phyloP scores from a whole-genome alignment of 1,139 yeast genomes.

The Saccharomycopsis hybrid region DNA sequence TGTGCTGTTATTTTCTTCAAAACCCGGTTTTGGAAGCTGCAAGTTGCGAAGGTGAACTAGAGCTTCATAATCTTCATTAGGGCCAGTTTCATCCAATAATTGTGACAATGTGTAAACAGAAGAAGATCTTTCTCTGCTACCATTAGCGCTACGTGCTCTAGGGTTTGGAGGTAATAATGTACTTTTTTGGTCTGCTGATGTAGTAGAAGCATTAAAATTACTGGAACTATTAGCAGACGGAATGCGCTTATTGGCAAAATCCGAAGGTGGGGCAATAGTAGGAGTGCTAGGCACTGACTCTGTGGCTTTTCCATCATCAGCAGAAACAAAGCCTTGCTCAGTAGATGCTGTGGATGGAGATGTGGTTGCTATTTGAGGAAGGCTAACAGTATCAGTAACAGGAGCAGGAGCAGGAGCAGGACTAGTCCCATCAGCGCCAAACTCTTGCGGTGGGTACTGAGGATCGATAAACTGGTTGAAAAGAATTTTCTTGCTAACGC shows the following conservation, averaged over 20 bases:
- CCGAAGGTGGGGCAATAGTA: too few species aligned
- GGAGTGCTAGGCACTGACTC: too few species aligned
- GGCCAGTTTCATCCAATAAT: constrained; percentile 3
- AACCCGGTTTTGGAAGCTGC: background rate
- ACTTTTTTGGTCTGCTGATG: too few species aligned
- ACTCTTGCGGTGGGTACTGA: too few species aligned
- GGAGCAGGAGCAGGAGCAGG: background rate
- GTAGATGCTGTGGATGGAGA: too few species aligned
- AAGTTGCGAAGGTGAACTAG: constrained; percentile 9
- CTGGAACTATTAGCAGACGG: too few species aligned
- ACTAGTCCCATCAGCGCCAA: background rate
- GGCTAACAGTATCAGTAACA: background rate
- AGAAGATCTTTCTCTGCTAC: constrained; percentile 9
- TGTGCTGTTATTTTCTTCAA: too few species aligned
- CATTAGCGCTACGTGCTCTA: background rate
- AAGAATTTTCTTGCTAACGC: constrained; percentile 71
- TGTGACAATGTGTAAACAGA: constrained; percentile 15
- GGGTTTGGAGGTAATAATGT: background rate
- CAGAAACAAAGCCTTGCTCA: too few species aligned
- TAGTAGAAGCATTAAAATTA: too few species aligned
- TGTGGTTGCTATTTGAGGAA: too few species aligned
- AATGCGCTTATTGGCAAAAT: too few species aligned
- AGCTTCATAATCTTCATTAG: constrained; percentile 11
- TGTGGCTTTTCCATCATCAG: too few species aligned
- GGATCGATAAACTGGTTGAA: constrained; percentile 48